Evolutionary conservation across 83 land plant species (phyloP).

Genomic region (Diphasiastrum complanatum): DNA sequence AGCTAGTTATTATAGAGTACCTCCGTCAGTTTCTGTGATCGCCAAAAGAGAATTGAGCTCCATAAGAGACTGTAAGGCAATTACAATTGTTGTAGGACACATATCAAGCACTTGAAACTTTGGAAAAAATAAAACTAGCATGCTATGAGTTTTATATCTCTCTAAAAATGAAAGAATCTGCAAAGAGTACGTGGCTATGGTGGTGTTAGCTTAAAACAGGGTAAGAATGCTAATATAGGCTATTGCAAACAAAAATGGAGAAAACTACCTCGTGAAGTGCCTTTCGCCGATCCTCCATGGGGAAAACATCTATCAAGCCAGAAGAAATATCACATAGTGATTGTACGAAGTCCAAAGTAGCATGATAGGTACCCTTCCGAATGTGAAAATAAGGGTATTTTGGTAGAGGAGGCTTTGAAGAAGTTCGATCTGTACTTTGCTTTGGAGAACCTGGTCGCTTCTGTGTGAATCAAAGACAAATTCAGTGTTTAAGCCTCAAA

Average conservation of each 20-base stretch:
- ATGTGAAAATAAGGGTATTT: conserved; percentile 58
- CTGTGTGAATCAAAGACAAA: conserved; percentile 28
- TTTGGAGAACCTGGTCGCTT: conserved; percentile 81
- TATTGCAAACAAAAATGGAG: neutral
- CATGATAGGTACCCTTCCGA: conserved; percentile 90
- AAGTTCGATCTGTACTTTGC: conserved; percentile 48
- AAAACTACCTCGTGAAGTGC: conserved; percentile 79
- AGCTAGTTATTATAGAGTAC: conserved; percentile 28
- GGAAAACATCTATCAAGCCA: conserved; percentile 81
- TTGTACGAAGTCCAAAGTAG: conserved; percentile 88
- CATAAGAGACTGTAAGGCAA: conserved; percentile 64
- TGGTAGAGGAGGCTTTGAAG: conserved; percentile 85
- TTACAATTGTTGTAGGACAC: neutral
- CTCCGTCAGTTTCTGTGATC: conserved; percentile 79
- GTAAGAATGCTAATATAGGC: neutral
- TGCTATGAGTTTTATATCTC: neutral
- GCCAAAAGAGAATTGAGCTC: conserved; percentile 76
- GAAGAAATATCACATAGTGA: conserved; percentile 93
- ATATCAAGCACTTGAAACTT: too few relatives aligned
- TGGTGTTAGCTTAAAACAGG: neutral
- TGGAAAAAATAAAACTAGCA: neutral
- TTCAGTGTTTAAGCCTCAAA: too few relatives aligned
- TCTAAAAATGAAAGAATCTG: neutral
- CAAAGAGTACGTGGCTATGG: neutral
- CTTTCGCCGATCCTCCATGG: conserved; percentile 85